Evolutionary conservation across 805 yeast genomes (phyloP), one percentile per base, ranked within the genome.

Genomic region (Nakazawaea peltata): DNA sequence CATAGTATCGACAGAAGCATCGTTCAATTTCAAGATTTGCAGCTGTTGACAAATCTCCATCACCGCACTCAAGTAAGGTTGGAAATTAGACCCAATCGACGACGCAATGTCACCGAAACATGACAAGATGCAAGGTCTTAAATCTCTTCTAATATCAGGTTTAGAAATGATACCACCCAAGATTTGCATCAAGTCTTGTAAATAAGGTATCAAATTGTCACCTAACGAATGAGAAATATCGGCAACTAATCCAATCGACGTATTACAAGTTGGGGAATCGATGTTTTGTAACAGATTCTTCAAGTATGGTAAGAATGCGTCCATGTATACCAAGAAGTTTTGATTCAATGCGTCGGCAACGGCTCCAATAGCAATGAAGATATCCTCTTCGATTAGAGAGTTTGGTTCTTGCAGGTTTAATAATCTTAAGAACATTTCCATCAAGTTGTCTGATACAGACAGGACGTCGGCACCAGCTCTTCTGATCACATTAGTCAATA

Each of bases 21-120:
- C 90, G 42, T 76, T 82, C 0, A 82, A 77, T 41, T 70, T 72
- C 23, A 75, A 56, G 28, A 61, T 61, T 46, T 79, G 76, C 12
- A 88, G 87, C 34, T 72, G 72, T 21, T 65, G 65, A 59, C 90
- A 81, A 36, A 92, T 74, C 26, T 69, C 70, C 81, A 88, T 81
- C 23, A 87, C 95, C 41, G 76, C 84, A 26, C 69, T 74, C 44
- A 87, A 61, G 57, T 85, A 92, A 39, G 79, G 85, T 45, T 70
- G 69, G 59, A 90, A 92, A 37, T 69, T 74, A 2, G 69, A 54
- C 4, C 95, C 97, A 42, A 88, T 76, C 11, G 92, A 78, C 1
- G 95, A 74, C 4, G 97, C 97, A 50, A 92, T 74, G 57, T 92
- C 98, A 44, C 98, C 98, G 56, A 92, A 85, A 50, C 95, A 86